Evolutionary conservation across 768 basidiomycete genomes (phyloP).

Genomic region (Amanita molliuscula): DNA sequence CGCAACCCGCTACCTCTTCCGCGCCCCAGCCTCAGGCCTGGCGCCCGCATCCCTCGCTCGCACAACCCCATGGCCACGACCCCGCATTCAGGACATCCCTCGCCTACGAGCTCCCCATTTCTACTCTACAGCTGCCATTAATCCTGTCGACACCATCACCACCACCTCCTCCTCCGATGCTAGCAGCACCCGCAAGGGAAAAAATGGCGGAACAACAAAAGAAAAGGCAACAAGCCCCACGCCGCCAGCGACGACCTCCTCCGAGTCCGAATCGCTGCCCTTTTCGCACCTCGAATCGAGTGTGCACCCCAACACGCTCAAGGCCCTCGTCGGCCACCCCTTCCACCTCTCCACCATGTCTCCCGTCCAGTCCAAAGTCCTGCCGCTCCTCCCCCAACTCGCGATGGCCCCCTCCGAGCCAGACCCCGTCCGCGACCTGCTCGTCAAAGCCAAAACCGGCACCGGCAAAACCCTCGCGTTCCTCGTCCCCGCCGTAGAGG

Average conservation of each 20-base stretch:
- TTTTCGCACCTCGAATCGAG: conserved; percentile 28
- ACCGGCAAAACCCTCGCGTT: conserved; percentile 88
- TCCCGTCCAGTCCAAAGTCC: conserved; percentile 71
- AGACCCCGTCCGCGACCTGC: conserved; percentile 46
- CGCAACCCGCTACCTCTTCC: neutral
- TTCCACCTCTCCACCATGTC: conserved; percentile 69
- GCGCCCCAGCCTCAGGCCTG: neutral
- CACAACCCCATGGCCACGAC: too few relatives aligned
- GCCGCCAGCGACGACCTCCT: neutral
- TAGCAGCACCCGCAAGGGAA: neutral
- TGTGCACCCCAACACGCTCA: conserved; percentile 32
- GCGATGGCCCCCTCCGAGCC: conserved; percentile 29
- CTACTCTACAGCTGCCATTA: neutral
- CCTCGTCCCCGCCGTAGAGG: conserved; percentile 78
- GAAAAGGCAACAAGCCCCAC: neutral
- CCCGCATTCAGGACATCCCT: neutral
- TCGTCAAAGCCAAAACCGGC: conserved; percentile 83
- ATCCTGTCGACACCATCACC: too few relatives aligned
- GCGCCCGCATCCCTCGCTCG: neutral
- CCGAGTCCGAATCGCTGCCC: neutral
- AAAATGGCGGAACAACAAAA: too few relatives aligned
- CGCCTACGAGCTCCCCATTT: neutral
- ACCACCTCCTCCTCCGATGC: neutral
- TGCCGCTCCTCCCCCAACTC: conserved; percentile 65
- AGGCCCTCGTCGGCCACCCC: conserved; percentile 52